These are phyloP conservation scores for Malbranchea zuffiana DNA, from an alignment of 2,329 filamentous ascomycete species.

Conservation along the genomic window DNA sequence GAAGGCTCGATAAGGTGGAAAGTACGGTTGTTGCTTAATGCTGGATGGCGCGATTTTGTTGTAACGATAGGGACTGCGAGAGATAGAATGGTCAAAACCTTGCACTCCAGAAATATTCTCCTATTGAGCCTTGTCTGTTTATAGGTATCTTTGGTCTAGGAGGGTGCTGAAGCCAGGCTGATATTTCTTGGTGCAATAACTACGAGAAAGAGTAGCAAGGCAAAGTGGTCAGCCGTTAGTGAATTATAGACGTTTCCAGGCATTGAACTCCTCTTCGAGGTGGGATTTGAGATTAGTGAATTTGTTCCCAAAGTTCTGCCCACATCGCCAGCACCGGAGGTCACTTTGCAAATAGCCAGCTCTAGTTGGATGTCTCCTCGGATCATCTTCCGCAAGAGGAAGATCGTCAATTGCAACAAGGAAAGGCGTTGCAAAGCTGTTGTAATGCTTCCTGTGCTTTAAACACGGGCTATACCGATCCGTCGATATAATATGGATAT, in stretches of 20 bases:
- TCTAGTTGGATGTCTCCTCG: constrained; percentile 45
- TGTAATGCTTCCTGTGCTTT: constrained; percentile 80
- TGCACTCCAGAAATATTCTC: too few relatives aligned
- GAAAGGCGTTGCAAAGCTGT: constrained; percentile 79
- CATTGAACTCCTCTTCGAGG: constrained; percentile 60
- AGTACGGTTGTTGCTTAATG: too few relatives aligned
- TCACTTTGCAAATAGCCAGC: constrained; percentile 53
- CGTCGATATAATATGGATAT: constrained; percentile 74
- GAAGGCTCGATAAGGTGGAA: too few relatives aligned
- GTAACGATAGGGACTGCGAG: too few relatives aligned
- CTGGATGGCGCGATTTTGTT: too few relatives aligned
- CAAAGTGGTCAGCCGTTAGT: too few relatives aligned
- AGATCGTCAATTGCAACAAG: constrained; percentile 70
- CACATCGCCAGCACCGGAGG: constrained; percentile 78
- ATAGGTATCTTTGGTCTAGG: too few relatives aligned
- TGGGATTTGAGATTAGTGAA: constrained; percentile 68
- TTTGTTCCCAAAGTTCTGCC: constrained; percentile 57
- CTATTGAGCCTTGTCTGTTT: background rate
- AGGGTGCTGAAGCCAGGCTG: too few relatives aligned
- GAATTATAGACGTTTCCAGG: constrained; percentile 55
- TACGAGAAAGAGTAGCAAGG: too few relatives aligned
- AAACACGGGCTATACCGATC: constrained; percentile 65
- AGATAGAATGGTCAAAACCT: too few relatives aligned
- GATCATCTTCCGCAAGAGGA: constrained; percentile 57
- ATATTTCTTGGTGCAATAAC: too few relatives aligned